These are phyloP conservation scores for Pestalotiopsis sp. DNA, from an alignment of 2,329 filamentous ascomycete genomes.

Conservation along the genomic window DNA sequence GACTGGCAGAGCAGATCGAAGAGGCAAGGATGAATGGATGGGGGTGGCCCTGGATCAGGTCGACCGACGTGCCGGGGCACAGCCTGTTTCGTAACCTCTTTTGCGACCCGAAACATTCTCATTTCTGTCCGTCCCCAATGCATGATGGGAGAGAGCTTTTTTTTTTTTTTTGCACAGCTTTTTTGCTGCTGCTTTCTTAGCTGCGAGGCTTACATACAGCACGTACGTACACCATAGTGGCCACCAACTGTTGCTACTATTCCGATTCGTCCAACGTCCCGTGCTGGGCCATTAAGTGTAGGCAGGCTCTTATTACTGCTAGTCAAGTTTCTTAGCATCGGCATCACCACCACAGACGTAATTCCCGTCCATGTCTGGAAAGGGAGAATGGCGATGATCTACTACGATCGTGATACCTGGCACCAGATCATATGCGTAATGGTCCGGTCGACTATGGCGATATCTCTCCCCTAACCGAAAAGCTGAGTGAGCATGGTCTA, in stretches of 20 bases:
- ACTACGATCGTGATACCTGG: too few relatives aligned
- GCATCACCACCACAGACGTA: too few relatives aligned
- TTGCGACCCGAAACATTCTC: conserved; percentile 11
- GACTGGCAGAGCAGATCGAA: not conserved
- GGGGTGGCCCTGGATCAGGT: not conserved
- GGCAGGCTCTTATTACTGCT: too few relatives aligned
- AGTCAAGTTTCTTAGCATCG: too few relatives aligned
- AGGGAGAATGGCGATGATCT: too few relatives aligned
- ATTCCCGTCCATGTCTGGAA: too few relatives aligned
- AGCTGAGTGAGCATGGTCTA: not conserved
- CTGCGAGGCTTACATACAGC: not conserved
- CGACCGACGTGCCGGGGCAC: not conserved
- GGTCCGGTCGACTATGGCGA: too few relatives aligned
- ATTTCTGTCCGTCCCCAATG: conserved; percentile 7
- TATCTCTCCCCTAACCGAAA: not conserved
- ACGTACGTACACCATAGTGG: not conserved
- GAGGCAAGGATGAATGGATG: not conserved
- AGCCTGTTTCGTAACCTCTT: conserved; percentile 12
- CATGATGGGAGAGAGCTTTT: not conserved
- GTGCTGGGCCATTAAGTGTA: too few relatives aligned
- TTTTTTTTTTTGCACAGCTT: not conserved
- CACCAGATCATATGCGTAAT: too few relatives aligned
- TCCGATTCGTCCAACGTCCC: not conserved
- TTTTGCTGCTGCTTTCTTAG: not conserved
- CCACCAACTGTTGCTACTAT: not conserved